phyloP scores from a whole-genome alignment of 2,329 filamentous ascomycete genomes.

The Colletotrichum magnum region DNA sequence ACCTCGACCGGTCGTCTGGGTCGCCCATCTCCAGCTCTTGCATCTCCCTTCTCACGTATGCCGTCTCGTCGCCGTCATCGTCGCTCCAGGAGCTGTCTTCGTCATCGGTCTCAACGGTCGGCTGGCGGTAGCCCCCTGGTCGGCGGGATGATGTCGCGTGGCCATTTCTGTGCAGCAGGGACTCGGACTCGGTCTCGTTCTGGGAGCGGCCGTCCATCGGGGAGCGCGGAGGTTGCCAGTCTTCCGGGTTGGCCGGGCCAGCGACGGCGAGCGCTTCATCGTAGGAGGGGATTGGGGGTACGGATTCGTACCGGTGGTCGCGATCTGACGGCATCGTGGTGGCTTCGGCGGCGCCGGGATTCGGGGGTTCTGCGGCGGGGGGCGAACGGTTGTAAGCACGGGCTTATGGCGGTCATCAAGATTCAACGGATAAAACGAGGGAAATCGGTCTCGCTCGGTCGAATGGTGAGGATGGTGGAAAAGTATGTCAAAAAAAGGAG shows the following conservation, averaged over 20 bases:
- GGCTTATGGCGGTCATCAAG: constrained; percentile 3
- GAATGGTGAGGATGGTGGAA: background rate
- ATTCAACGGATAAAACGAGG: constrained; percentile 2
- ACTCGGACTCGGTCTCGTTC: constrained; percentile 82
- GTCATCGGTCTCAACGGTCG: constrained; percentile 84
- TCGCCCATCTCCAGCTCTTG: constrained; percentile 92
- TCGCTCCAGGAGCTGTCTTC: constrained; percentile 71
- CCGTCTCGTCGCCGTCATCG: constrained; percentile 66
- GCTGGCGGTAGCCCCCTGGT: constrained; percentile 78
- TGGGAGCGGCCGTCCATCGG: constrained; percentile 70
- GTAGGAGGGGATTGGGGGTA: constrained; percentile 56
- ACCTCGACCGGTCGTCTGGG: constrained; percentile 60
- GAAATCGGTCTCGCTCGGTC: constrained; percentile 15
- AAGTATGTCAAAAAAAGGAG: constrained; percentile 16
- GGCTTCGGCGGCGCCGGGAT: background rate
- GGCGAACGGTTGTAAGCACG: background rate
- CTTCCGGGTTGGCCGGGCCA: constrained; percentile 50
- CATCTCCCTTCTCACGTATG: constrained; percentile 83
- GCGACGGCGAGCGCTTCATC: constrained; percentile 57
- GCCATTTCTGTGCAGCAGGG: constrained; percentile 71
- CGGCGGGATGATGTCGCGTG: constrained; percentile 58
- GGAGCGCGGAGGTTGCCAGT: constrained; percentile 49
- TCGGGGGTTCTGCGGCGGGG: background rate
- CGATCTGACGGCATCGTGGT: constrained; percentile 40
- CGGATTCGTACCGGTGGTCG: constrained; percentile 53